These are phyloP conservation scores for Thymus quinquecostatus DNA, from an alignment of 257 asterid species.

Conservation along the genomic window DNA sequence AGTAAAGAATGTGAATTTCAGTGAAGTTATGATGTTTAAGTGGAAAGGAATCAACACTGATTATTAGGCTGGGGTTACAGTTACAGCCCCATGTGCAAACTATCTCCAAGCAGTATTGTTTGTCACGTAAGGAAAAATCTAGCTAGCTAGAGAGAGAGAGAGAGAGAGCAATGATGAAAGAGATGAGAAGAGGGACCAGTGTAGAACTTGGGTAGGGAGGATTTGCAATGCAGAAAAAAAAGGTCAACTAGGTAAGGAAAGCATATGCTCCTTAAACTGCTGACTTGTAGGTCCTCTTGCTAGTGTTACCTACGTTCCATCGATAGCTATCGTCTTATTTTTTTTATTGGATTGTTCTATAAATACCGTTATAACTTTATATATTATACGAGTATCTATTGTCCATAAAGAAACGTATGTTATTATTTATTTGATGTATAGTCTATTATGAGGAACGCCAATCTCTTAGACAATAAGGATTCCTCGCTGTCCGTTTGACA, in stretches of 20 bases:
- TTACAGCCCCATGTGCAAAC: conserved; percentile 48
- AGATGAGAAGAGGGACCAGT: conserved; percentile 68
- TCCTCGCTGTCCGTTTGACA: no score
- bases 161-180: conserved; percentile 27
- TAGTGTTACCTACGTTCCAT: no score
- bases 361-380: no score
- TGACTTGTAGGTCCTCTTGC: conserved; percentile 47
- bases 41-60: conserved; percentile 49
- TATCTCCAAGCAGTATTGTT: conserved; percentile 39
- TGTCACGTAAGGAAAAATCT: conserved; percentile 35
- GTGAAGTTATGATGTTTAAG: conserved; percentile 40
- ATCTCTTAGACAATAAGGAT: no score
- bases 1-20: conserved; percentile 21
- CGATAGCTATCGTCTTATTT: no score
- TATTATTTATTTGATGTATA: no score
- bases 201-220: conserved; percentile 32
- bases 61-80: conserved; percentile 31
- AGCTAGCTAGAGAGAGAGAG: conserved; percentile 19
- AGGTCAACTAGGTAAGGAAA: conserved; percentile 48
- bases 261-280: conserved; percentile 51
- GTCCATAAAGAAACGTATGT: no score
- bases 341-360: no score
- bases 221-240: conserved; percentile 35
- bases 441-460: no score
- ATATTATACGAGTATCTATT: no score